These are phyloP conservation scores for Triadica sebifera DNA, from an alignment of 345 rosid species.

Conservation along the genomic window DNA sequence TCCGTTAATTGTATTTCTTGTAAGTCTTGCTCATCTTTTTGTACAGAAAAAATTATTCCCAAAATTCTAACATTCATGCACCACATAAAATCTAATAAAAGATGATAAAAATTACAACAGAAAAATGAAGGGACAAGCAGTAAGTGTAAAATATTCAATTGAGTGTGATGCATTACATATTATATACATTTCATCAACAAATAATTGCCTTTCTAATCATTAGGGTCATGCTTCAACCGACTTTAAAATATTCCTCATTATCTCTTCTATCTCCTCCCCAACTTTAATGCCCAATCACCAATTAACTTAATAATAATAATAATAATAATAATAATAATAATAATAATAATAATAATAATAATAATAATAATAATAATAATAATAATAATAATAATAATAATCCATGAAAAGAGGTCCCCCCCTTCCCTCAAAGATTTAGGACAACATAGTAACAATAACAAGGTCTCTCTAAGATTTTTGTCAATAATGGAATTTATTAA, in stretches of 20 bases:
- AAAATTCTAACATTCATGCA: too few relatives aligned
- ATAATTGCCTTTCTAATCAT: constrained; percentile 38
- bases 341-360: background rate
- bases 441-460: background rate
- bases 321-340: background rate
- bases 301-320: background rate
- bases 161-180: background rate
- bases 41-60: too few relatives aligned
- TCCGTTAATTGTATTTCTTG: too few relatives aligned
- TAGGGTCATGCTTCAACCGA: constrained; percentile 28
- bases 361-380: background rate
- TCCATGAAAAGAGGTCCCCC: background rate
- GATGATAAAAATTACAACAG: background rate
- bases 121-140: constrained; percentile 9
- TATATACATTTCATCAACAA: constrained; percentile 18
- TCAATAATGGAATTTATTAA: background rate
- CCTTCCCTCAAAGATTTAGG: background rate
- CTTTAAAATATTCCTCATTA: constrained; percentile 23
- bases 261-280: constrained; percentile 4
- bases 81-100: background rate
- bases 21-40: too few relatives aligned
- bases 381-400: background rate
- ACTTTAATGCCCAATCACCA: constrained; percentile 18
- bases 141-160: background rate
- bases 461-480: too few relatives aligned